Evolutionary conservation across 139 green algal genomes (phyloP).

Genomic region (Chara braunii): DNA sequence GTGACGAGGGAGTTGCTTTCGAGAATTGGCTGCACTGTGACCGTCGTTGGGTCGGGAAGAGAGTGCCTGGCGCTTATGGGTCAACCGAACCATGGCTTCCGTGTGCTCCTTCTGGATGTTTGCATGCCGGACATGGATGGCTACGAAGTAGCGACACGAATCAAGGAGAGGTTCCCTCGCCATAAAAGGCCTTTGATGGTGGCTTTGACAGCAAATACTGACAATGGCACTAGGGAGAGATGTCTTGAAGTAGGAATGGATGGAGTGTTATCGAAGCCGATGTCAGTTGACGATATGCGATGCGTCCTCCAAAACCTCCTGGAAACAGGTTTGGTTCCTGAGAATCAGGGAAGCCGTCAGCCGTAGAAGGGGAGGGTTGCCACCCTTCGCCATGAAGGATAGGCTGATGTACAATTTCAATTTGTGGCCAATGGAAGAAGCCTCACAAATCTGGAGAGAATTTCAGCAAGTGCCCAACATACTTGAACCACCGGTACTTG

Average conservation of each 20-base stretch:
- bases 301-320: too few species aligned
- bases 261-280: constrained; percentile 32
- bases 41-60: constrained; percentile 19
- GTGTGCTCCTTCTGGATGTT: constrained; percentile 11
- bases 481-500: too few species aligned
- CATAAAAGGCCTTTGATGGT: constrained; percentile 19
- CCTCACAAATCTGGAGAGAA: too few species aligned
- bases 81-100: constrained; percentile 8
- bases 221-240: constrained; percentile 16
- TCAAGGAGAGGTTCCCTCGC: neutral
- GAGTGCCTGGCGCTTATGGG: constrained; percentile 27
- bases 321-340: too few species aligned
- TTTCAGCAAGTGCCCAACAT: too few species aligned
- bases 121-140: constrained; percentile 8
- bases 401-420: too few species aligned
- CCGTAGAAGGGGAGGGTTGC: too few species aligned
- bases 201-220: constrained; percentile 29
- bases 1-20: constrained; percentile 26
- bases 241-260: constrained; percentile 28
- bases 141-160: constrained; percentile 1
- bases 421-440: too few species aligned
- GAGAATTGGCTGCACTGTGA: constrained; percentile 20
- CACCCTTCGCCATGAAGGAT: too few species aligned
- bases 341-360: too few species aligned
- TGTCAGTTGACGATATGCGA: constrained; percentile 30